These are phyloP conservation scores for Pseudocercospora fijiensis DNA, from an alignment of 2,329 filamentous ascomycete species.

Conservation along the genomic window DNA sequence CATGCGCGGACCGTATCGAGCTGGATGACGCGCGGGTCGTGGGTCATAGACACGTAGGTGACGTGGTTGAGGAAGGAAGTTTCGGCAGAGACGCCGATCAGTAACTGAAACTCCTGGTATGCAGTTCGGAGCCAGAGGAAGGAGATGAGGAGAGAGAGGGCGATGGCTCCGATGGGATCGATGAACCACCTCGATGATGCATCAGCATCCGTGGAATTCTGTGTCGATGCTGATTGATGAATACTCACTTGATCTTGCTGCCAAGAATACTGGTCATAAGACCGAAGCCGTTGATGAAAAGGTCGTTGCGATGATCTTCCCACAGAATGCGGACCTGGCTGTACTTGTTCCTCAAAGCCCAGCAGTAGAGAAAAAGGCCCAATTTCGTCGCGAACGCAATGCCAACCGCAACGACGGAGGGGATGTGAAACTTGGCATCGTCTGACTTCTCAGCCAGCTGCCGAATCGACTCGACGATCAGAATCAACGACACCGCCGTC, in stretches of 20 bases:
- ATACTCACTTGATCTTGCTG: constrained; percentile 62
- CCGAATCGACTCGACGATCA: constrained; percentile 81
- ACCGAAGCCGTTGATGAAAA: constrained; percentile 90
- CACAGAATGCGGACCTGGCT: constrained; percentile 88
- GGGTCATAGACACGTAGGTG: constrained; percentile 91
- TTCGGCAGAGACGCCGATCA: constrained; percentile 85
- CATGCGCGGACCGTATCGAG: constrained; percentile 96
- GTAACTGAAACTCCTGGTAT: constrained; percentile 82
- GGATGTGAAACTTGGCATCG: constrained; percentile 69
- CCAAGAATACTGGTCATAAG: constrained; percentile 90
- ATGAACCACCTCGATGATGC: constrained; percentile 71
- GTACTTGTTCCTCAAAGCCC: constrained; percentile 84
- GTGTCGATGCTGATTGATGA: neutral
- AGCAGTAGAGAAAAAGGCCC: constrained; percentile 84
- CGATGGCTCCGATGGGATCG: constrained; percentile 85
- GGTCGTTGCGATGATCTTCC: constrained; percentile 95
- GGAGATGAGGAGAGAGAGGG: constrained; percentile 76
- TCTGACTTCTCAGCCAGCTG: constrained; percentile 59
- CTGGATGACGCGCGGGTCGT: constrained; percentile 74
- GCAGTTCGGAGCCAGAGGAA: constrained; percentile 81
- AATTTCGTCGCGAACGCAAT: constrained; percentile 86
- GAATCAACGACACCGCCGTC: constrained; percentile 85
- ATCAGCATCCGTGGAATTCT: too few species aligned
- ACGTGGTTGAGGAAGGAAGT: constrained; percentile 88
- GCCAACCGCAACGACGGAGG: constrained; percentile 79